Evolutionary conservation across 2,329 filamentous ascomycete species (phyloP).

Genomic region (Nemania serpens): DNA sequence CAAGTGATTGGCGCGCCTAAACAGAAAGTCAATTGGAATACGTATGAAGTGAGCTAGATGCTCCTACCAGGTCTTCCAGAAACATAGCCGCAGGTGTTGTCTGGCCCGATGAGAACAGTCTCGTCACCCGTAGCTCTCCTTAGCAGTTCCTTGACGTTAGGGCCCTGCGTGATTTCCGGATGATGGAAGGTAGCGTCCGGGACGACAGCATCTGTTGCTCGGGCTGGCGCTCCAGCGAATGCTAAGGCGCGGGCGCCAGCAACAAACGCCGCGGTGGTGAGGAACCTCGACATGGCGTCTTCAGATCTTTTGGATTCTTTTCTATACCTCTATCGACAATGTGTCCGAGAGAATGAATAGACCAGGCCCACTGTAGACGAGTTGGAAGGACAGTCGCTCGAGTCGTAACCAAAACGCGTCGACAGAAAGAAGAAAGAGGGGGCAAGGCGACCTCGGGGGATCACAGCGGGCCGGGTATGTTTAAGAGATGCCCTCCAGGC

Average conservation of each 20-base stretch:
- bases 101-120: conserved; percentile 51
- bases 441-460: conserved; percentile 10
- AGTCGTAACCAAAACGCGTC: conserved; percentile 4
- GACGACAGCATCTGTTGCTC: conserved; percentile 43
- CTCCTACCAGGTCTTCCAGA: conserved; percentile 45
- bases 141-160: conserved; percentile 43
- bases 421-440: conserved; percentile 17
- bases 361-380: conserved; percentile 10
- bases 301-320: conserved; percentile 11
- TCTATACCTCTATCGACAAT: conserved; percentile 12
- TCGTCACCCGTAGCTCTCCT: conserved; percentile 39
- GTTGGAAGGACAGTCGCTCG: conserved; percentile 9
- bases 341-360: conserved; percentile 3
- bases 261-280: conserved; percentile 40
- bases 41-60: background rate
- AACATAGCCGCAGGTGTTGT: conserved; percentile 58
- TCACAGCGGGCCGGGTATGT: conserved; percentile 9
- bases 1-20: conserved; percentile 49
- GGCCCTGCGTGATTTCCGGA: conserved; percentile 50
- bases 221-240: conserved; percentile 40
- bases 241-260: conserved; percentile 44
- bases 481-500: conserved; percentile 18
- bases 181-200: conserved; percentile 43
- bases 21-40: conserved; percentile 1
- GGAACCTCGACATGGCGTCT: conserved; percentile 36